Evolutionary conservation across 768 basidiomycete species (phyloP), one percentile per base, ranked within the genome.

Genomic region (Cystobasidiopsis lactophilus): DNA sequence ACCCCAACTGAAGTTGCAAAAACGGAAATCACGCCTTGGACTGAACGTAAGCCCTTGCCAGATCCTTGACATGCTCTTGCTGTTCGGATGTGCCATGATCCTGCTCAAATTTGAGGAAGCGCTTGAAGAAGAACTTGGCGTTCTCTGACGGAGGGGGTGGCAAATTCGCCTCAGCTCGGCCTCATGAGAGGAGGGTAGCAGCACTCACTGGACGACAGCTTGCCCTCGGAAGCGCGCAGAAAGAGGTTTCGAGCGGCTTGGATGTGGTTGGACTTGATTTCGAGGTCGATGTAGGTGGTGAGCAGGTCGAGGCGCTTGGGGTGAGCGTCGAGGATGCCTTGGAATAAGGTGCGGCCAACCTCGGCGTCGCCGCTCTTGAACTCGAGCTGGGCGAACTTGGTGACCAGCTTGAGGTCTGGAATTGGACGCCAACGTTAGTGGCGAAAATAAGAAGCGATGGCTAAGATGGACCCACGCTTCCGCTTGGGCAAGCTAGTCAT

Each of bases 201-300:
- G n/a, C 19, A 73, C 79, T 62, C 63, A 89, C 85, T 93, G 62
- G 78, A 83, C 13, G 86, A 91, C 74, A 93, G 80, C 64, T 93
- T 95, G 23, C 78, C 71, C 10, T 75, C 67, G 10, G 96, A 69
- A 10, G 85, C 76, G 16, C 91, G 80, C 53, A 80, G 77, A 60
- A 96, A 88, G n/a, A 96, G 64, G 54, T 78, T 81, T 55, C 89
- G 85, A 5, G 85, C 65, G 57, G 74, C 77, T 60, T 81, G 80
- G 26, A 93, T 78, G 66, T 91, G 79, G 14, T 72, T 69, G 66
- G 80, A 79, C 30, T 74, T 73, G 3, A 78, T 79, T 64, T 96
- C 85, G 81, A 93, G 89, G 66, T 98, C 93, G 67, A 95, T 79
- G 67, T 98, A 98, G 47, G 95, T 71, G 38, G 79, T 82, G 91